A percentile compares a stretch with the other conserved stretches of the same genome.
These are phyloP conservation scores for Colletotrichum liriopes DNA, from an alignment of 2,329 filamentous ascomycete genomes.

Conservation along the genomic window DNA sequence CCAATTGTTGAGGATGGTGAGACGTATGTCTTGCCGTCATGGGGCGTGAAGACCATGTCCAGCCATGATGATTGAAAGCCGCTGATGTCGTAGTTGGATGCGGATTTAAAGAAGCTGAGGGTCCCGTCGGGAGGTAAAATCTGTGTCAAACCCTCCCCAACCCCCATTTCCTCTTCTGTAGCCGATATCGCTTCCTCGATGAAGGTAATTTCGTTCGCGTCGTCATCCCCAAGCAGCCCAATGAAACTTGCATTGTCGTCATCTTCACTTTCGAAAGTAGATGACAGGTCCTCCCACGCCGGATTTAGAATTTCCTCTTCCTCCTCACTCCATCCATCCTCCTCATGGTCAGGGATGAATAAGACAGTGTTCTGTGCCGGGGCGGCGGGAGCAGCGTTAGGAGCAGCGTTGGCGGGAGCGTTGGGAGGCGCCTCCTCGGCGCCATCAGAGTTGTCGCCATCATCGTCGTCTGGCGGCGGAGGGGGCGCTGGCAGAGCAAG, in stretches of 20 bases:
- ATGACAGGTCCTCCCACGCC: constrained; percentile 34
- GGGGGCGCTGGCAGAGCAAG: constrained; percentile 21
- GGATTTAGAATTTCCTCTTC: constrained; percentile 43
- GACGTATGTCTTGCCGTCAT: constrained; percentile 47
- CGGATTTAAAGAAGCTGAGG: constrained; percentile 3
- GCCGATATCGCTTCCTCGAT: constrained; percentile 19
- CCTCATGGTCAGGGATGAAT: constrained; percentile 38
- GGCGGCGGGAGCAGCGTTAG: neutral
- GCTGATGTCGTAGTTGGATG: neutral
- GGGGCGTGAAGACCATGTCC: constrained; percentile 56
- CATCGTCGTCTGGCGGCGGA: constrained; percentile 10
- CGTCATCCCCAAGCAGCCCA: constrained; percentile 4
- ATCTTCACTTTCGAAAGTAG: constrained; percentile 41
- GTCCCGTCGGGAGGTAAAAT: constrained; percentile 23
- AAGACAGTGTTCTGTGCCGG: constrained; percentile 1
- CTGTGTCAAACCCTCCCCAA: constrained; percentile 1
- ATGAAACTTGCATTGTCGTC: constrained; percentile 37
- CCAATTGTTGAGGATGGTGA: constrained; percentile 18
- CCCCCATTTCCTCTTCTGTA: neutral
- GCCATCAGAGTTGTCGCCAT: constrained; percentile 25
- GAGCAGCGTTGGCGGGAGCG: neutral
- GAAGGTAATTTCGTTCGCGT: constrained; percentile 22
- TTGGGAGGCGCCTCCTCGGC: constrained; percentile 1
- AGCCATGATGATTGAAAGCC: constrained; percentile 37
- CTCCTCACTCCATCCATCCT: constrained; percentile 39